Percentiles rank a stretch among this genome's conserved stretches.
phyloP scores from a whole-genome alignment of 2,329 filamentous ascomycete species.

The Microdochium bolleyi region DNA sequence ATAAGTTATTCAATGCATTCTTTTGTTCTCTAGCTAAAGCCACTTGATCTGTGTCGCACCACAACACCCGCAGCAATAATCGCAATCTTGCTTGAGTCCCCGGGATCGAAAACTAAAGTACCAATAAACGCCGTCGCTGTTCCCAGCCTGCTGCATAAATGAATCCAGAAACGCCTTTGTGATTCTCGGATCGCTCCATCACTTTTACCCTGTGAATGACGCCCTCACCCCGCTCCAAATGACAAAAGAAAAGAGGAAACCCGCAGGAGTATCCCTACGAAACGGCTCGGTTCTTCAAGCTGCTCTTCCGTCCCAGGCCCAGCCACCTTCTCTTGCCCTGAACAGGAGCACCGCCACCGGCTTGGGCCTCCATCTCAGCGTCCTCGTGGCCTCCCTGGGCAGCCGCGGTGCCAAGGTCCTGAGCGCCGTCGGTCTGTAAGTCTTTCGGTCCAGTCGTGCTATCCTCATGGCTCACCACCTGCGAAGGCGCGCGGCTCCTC shows the following conservation, averaged over 20 bases:
- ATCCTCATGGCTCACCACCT: neutral
- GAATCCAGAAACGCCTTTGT: neutral
- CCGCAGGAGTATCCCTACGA: too few relatives aligned
- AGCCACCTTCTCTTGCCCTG: neutral
- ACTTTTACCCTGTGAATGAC: neutral
- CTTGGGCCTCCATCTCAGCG: neutral
- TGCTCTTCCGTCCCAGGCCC: neutral
- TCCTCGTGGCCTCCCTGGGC: neutral
- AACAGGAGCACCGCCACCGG: neutral
- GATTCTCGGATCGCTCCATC: neutral
- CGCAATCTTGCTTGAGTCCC: too few relatives aligned
- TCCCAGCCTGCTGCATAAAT: neutral
- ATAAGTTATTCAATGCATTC: too few relatives aligned
- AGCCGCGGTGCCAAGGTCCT: neutral
- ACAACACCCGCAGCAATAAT: too few relatives aligned
- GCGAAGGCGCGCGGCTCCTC: conserved; percentile 26
- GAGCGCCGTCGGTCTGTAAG: neutral
- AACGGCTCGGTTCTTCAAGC: neutral
- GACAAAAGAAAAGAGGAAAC: too few relatives aligned
- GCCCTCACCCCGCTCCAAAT: too few relatives aligned
- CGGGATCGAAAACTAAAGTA: too few relatives aligned
- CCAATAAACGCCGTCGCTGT: too few relatives aligned
- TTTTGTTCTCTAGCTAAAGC: too few relatives aligned
- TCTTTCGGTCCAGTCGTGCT: neutral
- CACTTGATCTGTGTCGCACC: too few relatives aligned